Conservation (phyloP, 495 filamentous ascomycete genomes). For the Tuber brumale region DNA sequence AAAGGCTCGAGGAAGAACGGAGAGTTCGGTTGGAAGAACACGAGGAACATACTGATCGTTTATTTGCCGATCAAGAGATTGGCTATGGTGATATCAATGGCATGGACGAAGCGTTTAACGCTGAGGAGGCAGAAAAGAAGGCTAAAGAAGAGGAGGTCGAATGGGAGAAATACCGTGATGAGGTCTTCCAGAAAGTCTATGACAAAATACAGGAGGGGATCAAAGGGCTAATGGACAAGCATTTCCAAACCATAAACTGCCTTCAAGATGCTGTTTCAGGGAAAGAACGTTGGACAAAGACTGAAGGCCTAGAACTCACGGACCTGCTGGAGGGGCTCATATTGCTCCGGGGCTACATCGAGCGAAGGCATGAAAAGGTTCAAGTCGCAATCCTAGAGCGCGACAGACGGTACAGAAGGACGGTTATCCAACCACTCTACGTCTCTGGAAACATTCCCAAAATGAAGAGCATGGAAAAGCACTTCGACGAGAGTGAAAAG, state of each 20-base stretch:
- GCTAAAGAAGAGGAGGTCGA: constrained; percentile 35
- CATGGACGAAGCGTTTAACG: constrained; percentile 36
- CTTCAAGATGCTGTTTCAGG: constrained; percentile 23
- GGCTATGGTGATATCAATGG: constrained; percentile 38
- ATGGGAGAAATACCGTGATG: constrained; percentile 34
- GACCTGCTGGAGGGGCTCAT: constrained; percentile 38
- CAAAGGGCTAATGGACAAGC: constrained; percentile 36
- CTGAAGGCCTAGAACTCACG: constrained; percentile 21
- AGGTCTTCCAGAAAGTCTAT: constrained; percentile 37
- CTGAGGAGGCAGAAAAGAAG: constrained; percentile 25
- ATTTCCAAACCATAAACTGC: constrained; percentile 17
- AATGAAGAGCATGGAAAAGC: constrained; percentile 45
- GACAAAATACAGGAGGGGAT: constrained; percentile 40
- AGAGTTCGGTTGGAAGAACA: constrained; percentile 29
- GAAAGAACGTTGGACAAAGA: constrained; percentile 33
- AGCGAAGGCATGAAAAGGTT: constrained; percentile 42
- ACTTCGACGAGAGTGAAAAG: constrained; percentile 45
- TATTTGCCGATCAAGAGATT: constrained; percentile 37
- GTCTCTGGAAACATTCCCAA: constrained; percentile 41
- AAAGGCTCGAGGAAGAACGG: constrained; percentile 30
- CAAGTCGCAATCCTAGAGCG: constrained; percentile 41
- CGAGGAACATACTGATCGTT: constrained; percentile 20
- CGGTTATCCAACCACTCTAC: constrained; percentile 44
- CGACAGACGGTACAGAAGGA: constrained; percentile 43
- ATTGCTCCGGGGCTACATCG: constrained; percentile 33